phyloP scores from a whole-genome alignment of 1,284 basidiomycete species.

The Limonomyces culmigenus region DNA sequence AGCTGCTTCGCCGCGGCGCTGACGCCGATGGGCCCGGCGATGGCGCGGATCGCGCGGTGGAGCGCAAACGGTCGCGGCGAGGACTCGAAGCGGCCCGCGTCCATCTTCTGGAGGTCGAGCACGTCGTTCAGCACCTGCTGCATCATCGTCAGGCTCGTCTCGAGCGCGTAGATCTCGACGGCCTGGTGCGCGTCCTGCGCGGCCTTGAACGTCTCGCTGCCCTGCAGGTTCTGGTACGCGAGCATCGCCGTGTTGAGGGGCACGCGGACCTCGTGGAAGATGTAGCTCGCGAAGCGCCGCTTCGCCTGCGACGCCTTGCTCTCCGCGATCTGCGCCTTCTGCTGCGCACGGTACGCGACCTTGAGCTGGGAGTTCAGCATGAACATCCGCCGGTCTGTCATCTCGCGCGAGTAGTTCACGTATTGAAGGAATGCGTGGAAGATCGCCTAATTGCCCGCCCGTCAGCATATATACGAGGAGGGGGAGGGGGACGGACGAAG shows the following conservation, averaged over 20 bases:
- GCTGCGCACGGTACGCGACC: constrained; percentile 59
- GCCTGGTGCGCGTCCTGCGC: too few species aligned
- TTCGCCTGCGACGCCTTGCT: constrained; percentile 66
- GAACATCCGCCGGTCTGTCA: constrained; percentile 27
- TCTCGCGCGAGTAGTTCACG: constrained; percentile 16
- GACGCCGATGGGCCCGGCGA: constrained; percentile 61
- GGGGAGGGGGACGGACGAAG: constrained; percentile 8
- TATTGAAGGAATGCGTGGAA: constrained; percentile 17
- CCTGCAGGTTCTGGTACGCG: constrained; percentile 80
- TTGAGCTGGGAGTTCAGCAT: constrained; percentile 53
- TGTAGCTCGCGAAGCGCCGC: constrained; percentile 67
- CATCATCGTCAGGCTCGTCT: constrained; percentile 79
- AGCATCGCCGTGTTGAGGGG: constrained; percentile 86
- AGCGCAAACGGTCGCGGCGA: constrained; percentile 64
- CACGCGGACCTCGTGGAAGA: constrained; percentile 76
- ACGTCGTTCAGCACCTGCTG: constrained; percentile 40
- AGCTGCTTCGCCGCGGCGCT: constrained; percentile 60
- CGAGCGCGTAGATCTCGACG: constrained; percentile 67
- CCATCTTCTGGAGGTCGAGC: constrained; percentile 37
- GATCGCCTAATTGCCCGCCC: constrained; percentile 4
- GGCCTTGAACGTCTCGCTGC: constrained; percentile 38
- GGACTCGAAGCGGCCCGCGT: constrained; percentile 65
- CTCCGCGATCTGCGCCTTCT: constrained; percentile 76
- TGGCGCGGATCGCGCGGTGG: constrained; percentile 67
- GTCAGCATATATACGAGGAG: not conserved